Base-by-base conservation (phyloP, 2,329 filamentous ascomycete genomes). In the Lasiodiplodia citricola region DNA sequence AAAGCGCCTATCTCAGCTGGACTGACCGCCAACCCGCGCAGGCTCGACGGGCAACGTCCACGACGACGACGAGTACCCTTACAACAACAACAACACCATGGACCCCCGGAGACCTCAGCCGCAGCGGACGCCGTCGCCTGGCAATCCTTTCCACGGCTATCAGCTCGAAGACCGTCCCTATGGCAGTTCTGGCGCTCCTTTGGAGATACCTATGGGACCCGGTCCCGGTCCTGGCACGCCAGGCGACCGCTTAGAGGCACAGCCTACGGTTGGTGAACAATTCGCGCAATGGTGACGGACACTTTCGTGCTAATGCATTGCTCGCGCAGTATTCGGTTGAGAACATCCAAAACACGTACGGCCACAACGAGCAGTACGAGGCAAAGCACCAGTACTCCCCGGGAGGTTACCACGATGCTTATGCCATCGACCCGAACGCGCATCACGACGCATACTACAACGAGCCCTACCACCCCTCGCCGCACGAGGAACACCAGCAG, bases 391-490 rank as follows among this genome's bases (percentile, higher is more conserved):
- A 71, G 47, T 82, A 83, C 70, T 80, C 83, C 68, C 83, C 83
- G 60, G 76, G 82, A 81, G 65, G 62, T 13, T 69, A 88, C 71
- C 83, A 85, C 52, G 85, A 78, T 60, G 80, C 81, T 66, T 80
- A 84, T 70, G 84, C 85, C 69, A 82, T 97, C 70, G 90, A 93
- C 75, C 94, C 95, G 11, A 90, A 96, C 78, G 90, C 90, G 69
- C 93, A 97, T 75, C 93, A 96, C 77, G 93, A 97, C 80, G 88
- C 89, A 67, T 97, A 97, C 83, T 95, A 92, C 79, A 92, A 90
- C 74, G 89, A 91, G 73, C 91, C 93, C 1, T 97, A 97, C 79
- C 87, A 94, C 72, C 92, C 93, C 14, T 83, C 87, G 11, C 85
- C 86, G 4, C 83, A 87, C 47, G 88, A 90, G 25, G 85, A 86